phyloP scores from a whole-genome alignment of 2,329 filamentous ascomycete genomes.

The Golovinomyces cichoracearum region DNA sequence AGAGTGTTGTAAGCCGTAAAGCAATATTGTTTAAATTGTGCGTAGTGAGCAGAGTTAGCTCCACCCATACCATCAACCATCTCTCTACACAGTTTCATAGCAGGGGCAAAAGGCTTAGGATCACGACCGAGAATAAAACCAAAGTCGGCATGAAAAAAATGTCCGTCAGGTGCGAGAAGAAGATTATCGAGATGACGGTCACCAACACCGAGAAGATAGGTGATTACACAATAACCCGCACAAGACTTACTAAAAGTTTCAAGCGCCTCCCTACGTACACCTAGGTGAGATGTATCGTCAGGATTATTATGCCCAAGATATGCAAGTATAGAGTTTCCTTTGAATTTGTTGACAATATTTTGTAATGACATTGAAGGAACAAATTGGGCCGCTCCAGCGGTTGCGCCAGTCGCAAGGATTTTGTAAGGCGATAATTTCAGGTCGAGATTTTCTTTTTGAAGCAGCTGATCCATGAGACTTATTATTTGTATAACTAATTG shows the following conservation, averaged over 20 bases:
- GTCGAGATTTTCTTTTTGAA: conserved; percentile 89
- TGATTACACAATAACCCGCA: conserved; percentile 94
- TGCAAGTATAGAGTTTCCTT: conserved; percentile 43
- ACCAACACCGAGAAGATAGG: conserved; percentile 86
- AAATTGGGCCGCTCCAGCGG: conserved; percentile 79
- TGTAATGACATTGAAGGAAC: conserved; percentile 67
- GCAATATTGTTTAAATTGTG: conserved; percentile 80
- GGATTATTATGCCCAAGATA: conserved; percentile 80
- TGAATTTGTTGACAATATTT: conserved; percentile 60
- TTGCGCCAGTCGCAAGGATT: conserved; percentile 75
- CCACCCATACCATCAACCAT: conserved; percentile 99
- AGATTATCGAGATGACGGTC: conserved; percentile 92
- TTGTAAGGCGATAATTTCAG: conserved; percentile 88
- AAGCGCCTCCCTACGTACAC: conserved; percentile 73
- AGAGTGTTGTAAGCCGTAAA: conserved; percentile 84
- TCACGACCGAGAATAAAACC: conserved; percentile 93
- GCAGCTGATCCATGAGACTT: conserved; percentile 83
- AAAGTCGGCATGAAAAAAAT: conserved; percentile 97
- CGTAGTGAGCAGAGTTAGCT: conserved; percentile 51
- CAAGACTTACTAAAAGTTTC: conserved; percentile 92
- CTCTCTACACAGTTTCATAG: conserved; percentile 90
- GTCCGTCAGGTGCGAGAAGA: conserved; percentile 62
- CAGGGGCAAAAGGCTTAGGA: conserved; percentile 85
- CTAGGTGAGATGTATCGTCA: conserved; percentile 53
- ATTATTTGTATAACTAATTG: conserved; percentile 96